phyloP scores from a whole-genome alignment of 1,139 yeast species.

The Saccharomyces hybrid region DNA sequence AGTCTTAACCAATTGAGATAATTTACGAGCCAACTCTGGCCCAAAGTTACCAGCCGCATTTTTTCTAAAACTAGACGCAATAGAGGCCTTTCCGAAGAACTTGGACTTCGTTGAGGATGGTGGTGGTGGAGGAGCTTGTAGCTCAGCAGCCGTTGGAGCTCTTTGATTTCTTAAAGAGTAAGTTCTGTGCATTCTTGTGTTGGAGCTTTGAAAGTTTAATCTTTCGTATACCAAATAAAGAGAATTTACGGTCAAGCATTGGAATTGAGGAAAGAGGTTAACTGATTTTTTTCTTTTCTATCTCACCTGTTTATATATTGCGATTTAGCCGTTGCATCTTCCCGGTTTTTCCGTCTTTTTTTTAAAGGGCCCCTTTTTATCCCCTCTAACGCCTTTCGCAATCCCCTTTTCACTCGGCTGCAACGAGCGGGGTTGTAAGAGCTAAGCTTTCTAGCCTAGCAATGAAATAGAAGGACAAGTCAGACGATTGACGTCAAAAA shows the following conservation, averaged over 20 bases:
- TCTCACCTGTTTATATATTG: not conserved
- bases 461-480: not conserved
- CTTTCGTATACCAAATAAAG: not conserved
- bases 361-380: not conserved
- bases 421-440: not conserved
- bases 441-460: not conserved
- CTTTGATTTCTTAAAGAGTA: constrained; percentile 71
- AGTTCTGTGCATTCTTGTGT: constrained; percentile 61
- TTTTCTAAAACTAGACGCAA: constrained; percentile 60
- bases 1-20: constrained; percentile 71
- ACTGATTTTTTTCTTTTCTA: not conserved
- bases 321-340: not conserved
- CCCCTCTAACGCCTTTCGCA: constrained; percentile 1
- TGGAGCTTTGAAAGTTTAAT: not conserved
- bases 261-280: not conserved
- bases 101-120: constrained; percentile 60
- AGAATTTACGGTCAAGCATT: not conserved
- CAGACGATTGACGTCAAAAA: not conserved
- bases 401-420: not conserved
- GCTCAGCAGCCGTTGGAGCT: constrained; percentile 77
- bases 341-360: not conserved
- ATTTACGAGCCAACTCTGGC: constrained; percentile 70
- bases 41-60: constrained; percentile 68
- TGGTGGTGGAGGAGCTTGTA: constrained; percentile 77
- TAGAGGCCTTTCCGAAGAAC: constrained; percentile 68